Base-by-base conservation (phyloP, 352 stramenopile genomes). In the Phytophthora vignae region DNA sequence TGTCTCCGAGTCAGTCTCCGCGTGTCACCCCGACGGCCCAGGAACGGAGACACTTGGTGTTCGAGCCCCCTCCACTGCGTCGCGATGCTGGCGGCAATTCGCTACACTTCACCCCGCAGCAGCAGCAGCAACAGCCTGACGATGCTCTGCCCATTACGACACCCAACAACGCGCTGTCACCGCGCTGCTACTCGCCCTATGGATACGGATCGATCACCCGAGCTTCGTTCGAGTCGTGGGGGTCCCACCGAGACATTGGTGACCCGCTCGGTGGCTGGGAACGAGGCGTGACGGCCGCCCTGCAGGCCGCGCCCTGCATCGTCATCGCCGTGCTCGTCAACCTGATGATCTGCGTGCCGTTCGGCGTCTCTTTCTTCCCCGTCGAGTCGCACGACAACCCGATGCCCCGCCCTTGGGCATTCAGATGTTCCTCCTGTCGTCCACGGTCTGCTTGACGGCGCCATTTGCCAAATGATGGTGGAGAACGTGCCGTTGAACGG, bases 401-500 rank as follows among this genome's bases (percentile, higher is more conserved):
- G 2, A 82, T 92, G 69, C 87, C 89, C n/a, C 83, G 79, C n/a
- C 87, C 3, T 63, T 96, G 5, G 89, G 89, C 25, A 93, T 93
- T 70, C 84, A 93, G 64, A 94, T 96, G 85, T 94, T 92, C 69
- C 62, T 95, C 40, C 77, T 95, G 66, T 91, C 85, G 40, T 91
- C 87, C 2, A 83, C 85, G 49, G 86, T 95, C 49, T 93, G 84
- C 60, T 95, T 54, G 81, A 92, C 54, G 82, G 87, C 9, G 70
- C 84, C 0, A 88, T 95, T 58, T 85, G 84, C 65, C 90, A 92
- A 71, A 97, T 98, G 89, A 98, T 99, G 95, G 93, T 98, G 36
- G 96, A 99, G 76, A 98, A 98, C 73, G 91, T 98, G 55, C 96
- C 96, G 21, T 99, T 99, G 90, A 79, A 36, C 79, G 90, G 15